A percentile compares a stretch with the other conserved stretches of the same genome.
These are phyloP conservation scores for Phaeotremella skinneri DNA, from an alignment of 768 basidiomycete genomes.

Conservation along the genomic window DNA sequence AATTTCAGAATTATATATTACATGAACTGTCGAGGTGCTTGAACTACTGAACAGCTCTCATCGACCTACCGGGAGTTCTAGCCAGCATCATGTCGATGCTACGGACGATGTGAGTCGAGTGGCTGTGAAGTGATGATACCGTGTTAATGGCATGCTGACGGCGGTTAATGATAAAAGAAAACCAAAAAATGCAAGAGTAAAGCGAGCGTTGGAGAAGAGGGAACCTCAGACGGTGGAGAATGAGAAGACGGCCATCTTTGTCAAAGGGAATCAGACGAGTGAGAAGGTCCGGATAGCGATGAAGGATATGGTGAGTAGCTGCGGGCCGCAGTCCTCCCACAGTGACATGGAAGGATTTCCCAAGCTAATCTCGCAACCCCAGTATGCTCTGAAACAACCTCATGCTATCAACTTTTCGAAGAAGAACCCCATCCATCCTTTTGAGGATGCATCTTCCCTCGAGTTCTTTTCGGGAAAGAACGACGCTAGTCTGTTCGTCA, in stretches of 20 bases:
- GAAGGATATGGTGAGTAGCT: constrained; percentile 76
- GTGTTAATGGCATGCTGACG: background rate
- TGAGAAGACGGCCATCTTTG: constrained; percentile 81
- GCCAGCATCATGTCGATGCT: constrained; percentile 49
- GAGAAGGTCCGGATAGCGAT: constrained; percentile 75
- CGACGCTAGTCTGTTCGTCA: constrained; percentile 84
- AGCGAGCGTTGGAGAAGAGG: constrained; percentile 79
- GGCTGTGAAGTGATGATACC: background rate
- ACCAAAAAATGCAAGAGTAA: constrained; percentile 93
- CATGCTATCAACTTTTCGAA: constrained; percentile 88
- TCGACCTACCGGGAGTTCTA: background rate
- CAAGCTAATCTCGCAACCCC: constrained; percentile 4
- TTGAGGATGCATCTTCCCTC: constrained; percentile 76
- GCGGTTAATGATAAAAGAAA: constrained; percentile 56
- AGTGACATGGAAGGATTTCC: background rate
- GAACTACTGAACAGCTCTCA: background rate
- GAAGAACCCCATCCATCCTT: constrained; percentile 86
- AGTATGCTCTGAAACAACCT: constrained; percentile 95
- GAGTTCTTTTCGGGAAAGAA: constrained; percentile 94
- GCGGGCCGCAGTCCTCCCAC: background rate
- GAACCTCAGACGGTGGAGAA: constrained; percentile 81
- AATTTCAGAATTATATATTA: background rate
- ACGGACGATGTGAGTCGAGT: constrained; percentile 46
- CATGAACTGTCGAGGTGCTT: background rate
- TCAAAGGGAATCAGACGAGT: constrained; percentile 80